Evolutionary conservation across 805 yeast genomes (phyloP), one percentile per base, ranked within the genome.

Genomic region (Candida ulmi): DNA sequence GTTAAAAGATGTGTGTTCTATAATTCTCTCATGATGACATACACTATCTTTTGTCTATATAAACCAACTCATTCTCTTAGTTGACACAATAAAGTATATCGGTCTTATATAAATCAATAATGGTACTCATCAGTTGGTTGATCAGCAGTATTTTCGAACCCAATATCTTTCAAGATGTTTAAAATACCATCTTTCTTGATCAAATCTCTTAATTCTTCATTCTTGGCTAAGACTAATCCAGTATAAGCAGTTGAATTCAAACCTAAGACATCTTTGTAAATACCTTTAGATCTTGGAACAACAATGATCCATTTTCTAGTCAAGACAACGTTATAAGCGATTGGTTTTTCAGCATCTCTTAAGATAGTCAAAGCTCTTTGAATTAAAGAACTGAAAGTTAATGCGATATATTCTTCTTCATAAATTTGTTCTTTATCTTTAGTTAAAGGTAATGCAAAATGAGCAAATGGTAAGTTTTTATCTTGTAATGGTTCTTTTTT

Each of bases 291-390:
- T 53, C 97, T 74, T 15, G 99, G 98, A n/a, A 88, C 81, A 17
- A 85, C 60, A 76, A 88, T 76, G 63, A 91, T 76, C 86, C 93
- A 91, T 38, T 78, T 73, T 36, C 78, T 78, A 35, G 95, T 88
- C 72, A 91, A 76, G 33, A 88, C 63, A 27, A 90, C 78, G 57
- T 91, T 91, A 61, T 86, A 91, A 29, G 91, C 83, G 36, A 80
- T 65, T 33, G 67, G 66, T n/a, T 54, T 48, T 13, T 47, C 53
- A 21, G 63, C 56, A 43, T 81, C 82, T 56, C 78, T 78, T 55
- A 78, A 71, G 13, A 78, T 73, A 3, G 90, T 81, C 51, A 88
- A 63, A 0, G 79, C 71, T 46, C 90, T 72, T 44, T 85, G 85
- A 51, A 93, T 65, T 19, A 90, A 67, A 6, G 86, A 73, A 39